These are phyloP conservation scores for Benincasa hispida DNA, from an alignment of 306 rosid species.

Conservation along the genomic window DNA sequence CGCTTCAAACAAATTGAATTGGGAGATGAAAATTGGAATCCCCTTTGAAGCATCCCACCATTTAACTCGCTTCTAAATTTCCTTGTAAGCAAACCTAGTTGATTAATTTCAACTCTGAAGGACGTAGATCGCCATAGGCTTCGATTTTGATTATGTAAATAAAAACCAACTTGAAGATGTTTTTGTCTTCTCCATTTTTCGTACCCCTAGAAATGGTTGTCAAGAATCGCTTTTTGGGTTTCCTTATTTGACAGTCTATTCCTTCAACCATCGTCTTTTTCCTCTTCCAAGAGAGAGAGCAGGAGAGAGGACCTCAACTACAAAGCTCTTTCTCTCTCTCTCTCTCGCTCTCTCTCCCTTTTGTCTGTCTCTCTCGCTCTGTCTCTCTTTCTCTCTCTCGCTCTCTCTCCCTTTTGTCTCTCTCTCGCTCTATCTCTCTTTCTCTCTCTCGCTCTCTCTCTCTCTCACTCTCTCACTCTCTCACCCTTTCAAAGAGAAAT, in stretches of 20 bases:
- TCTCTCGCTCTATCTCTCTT: too few species aligned
- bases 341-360: too few species aligned
- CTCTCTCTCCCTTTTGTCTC: too few species aligned
- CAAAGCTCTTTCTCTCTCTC: too few species aligned
- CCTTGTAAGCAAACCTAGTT: not conserved
- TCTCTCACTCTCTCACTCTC: too few species aligned
- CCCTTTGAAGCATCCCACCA: not conserved
- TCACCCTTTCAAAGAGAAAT: too few species aligned
- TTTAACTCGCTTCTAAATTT: not conserved
- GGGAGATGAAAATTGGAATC: not conserved
- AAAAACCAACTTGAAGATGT: not conserved
- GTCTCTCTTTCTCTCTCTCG: too few species aligned
- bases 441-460: too few species aligned
- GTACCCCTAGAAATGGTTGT: constrained; percentile 28
- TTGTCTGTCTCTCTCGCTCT: too few species aligned
- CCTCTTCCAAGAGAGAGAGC: too few species aligned
- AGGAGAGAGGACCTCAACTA: too few species aligned
- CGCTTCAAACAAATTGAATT: not conserved
- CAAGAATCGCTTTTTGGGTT: constrained; percentile 55
- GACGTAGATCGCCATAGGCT: not conserved
- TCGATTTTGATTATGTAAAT: not conserved
- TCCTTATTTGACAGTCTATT: constrained; percentile 79
- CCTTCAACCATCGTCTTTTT: constrained; percentile 52
- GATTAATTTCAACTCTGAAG: not conserved
- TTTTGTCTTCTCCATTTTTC: constrained; percentile 9